Evolutionary conservation across 805 yeast species (phyloP).

Genomic region (Candida sonorensis): DNA sequence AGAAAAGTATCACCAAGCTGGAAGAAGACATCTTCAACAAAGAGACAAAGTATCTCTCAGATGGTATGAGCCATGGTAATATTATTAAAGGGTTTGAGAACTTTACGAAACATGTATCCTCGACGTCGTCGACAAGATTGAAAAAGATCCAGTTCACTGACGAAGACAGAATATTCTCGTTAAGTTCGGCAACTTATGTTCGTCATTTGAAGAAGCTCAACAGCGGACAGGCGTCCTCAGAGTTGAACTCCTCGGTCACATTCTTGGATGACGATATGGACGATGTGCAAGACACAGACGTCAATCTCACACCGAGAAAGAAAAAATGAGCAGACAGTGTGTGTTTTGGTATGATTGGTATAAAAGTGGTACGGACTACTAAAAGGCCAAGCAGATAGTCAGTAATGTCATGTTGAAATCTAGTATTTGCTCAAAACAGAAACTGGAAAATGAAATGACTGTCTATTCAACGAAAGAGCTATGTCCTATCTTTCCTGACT

Average conservation of each 20-base stretch:
- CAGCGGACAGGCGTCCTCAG: constrained; percentile 18
- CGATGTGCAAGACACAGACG: constrained; percentile 16
- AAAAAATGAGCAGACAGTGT: no score
- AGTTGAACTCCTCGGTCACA: constrained; percentile 8
- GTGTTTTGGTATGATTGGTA: no score
- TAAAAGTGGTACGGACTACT: no score
- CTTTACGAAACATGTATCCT: constrained; percentile 42
- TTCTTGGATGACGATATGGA: constrained; percentile 14
- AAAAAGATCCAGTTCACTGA: constrained; percentile 52
- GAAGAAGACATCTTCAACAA: constrained; percentile 77
- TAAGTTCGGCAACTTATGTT: constrained; percentile 65
- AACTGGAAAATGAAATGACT: no score
- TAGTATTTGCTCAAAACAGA: no score
- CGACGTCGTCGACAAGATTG: constrained; percentile 29
- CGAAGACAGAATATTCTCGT: constrained; percentile 74
- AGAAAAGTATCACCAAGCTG: constrained; percentile 49
- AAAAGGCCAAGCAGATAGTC: no score
- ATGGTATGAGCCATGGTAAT: constrained; percentile 62
- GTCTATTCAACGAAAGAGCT: no score
- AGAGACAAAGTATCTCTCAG: constrained; percentile 73
- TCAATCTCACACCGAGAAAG: constrained; percentile 13
- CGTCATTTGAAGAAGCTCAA: constrained; percentile 50
- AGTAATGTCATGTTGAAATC: no score
- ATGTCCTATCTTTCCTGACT: no score
- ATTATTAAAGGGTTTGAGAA: constrained; percentile 89